Evolutionary conservation across 805 yeast species (phyloP).

Genomic region (Starmerella lactis-condensi): DNA sequence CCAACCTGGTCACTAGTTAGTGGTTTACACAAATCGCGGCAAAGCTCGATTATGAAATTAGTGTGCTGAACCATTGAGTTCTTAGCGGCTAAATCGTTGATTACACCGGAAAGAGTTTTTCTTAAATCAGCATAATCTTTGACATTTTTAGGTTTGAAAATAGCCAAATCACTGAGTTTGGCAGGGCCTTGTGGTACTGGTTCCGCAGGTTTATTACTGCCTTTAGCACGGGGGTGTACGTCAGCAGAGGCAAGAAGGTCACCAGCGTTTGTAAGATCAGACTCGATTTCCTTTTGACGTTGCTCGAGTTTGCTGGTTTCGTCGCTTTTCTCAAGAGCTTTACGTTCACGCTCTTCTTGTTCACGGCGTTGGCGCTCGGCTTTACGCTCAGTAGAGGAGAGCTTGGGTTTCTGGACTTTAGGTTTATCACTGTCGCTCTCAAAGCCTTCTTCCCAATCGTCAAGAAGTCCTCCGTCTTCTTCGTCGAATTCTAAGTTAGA

Average conservation of each 20-base stretch:
- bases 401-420: conserved; percentile 28
- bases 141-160: conserved; percentile 67
- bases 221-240: conserved; percentile 20
- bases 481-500: conserved; percentile 73
- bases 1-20: conserved; percentile 63
- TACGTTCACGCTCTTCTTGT: conserved; percentile 32
- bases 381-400: conserved; percentile 26
- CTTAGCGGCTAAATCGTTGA: conserved; percentile 41
- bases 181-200: conserved; percentile 24
- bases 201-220: conserved; percentile 22
- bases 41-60: conserved; percentile 60
- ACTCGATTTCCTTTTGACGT: conserved; percentile 59
- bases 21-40: conserved; percentile 71
- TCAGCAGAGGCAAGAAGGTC: conserved; percentile 63
- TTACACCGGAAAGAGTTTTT: conserved; percentile 45
- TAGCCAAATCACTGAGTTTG: conserved; percentile 29
- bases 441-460: conserved; percentile 68
- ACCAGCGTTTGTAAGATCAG: conserved; percentile 85
- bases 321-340: conserved; percentile 27
- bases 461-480: conserved; percentile 62
- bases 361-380: conserved; percentile 26
- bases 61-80: conserved; percentile 49
- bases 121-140: conserved; percentile 62
- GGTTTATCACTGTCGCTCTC: conserved; percentile 39
- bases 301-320: conserved; percentile 59